Base-by-base conservation (phyloP, 192 early-diverging fungal species). In the Dissophora ornata region DNA sequence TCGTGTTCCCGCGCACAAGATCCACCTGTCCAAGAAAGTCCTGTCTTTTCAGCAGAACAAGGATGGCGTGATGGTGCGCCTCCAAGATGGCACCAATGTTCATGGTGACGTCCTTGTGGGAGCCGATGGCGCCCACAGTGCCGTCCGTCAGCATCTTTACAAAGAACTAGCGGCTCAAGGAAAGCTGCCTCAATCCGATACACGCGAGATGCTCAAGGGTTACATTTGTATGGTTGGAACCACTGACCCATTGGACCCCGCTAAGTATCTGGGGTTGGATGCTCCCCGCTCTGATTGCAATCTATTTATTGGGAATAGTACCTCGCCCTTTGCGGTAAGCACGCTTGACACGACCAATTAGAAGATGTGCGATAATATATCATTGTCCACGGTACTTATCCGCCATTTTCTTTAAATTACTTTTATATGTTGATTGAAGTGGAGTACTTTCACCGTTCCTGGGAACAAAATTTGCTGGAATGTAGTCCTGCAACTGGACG, bases 21-120 rank as follows among this genome's bases (percentile, higher is more conserved):
- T 67, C 46, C 52, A 48, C 26, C 19, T 49, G 18, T 26, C 18
- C 15, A 67, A 67, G 34, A 67, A 57, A 24, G 30, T 67, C 11
- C 44, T 49, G 29, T 30, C 41, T 1, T 33, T 57, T 57, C 1
- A 8, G 4, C 64, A 67, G 34, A 47, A 67, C 24, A 32, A 47
- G 12, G 40, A 57, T 9, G 44, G 45, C 5, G 64, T 56, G 11
- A 46, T 56, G 40, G 41, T 67, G 16, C 53, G 44, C 2, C 54
- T 52, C 22, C n/a, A 21, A 15, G 64, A 67, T 49, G 46, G 46
- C 16, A n/a, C 51, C 0, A 48, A 30, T 19, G 34, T 55, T 30
- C 42, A 56, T n/a, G 64, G 64, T n/a, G 52, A 56, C 32, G 49
- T 67, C 19, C 42, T 67, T 36, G 64, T 67, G 8, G 64, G 64